Conservation (phyloP, 345 rosid genomes). For the Eucalyptus curtisii region DNA sequence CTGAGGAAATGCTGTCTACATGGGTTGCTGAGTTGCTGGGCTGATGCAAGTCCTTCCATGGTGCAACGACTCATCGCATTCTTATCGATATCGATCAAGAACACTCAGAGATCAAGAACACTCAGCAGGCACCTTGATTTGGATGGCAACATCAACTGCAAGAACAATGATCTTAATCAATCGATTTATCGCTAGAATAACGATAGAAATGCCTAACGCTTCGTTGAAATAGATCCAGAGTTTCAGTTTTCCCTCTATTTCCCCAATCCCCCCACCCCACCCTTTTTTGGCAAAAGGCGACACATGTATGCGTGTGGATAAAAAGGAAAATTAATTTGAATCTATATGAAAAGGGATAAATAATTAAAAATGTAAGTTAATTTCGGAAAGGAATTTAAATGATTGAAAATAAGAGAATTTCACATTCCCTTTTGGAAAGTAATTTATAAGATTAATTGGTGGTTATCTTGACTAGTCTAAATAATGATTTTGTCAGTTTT, state of each 20-base stretch:
- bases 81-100: neutral
- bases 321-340: neutral
- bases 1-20: neutral
- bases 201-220: neutral
- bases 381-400: neutral
- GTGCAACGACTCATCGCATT: neutral
- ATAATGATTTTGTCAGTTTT: neutral
- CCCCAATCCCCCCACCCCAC: neutral
- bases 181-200: neutral
- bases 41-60: neutral
- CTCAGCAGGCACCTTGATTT: neutral
- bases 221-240: neutral
- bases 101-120: neutral
- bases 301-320: neutral
- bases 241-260: neutral
- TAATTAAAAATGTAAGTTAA: too few relatives aligned
- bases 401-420: neutral
- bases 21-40: neutral
- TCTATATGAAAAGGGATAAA: neutral
- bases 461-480: neutral
- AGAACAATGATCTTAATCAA: neutral
- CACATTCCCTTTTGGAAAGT: neutral
- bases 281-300: neutral
- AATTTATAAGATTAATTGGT: neutral
- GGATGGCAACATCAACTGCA: neutral